Conservation (phyloP, 2,329 filamentous ascomycete genomes). For the Botryotinia globosa region DNA sequence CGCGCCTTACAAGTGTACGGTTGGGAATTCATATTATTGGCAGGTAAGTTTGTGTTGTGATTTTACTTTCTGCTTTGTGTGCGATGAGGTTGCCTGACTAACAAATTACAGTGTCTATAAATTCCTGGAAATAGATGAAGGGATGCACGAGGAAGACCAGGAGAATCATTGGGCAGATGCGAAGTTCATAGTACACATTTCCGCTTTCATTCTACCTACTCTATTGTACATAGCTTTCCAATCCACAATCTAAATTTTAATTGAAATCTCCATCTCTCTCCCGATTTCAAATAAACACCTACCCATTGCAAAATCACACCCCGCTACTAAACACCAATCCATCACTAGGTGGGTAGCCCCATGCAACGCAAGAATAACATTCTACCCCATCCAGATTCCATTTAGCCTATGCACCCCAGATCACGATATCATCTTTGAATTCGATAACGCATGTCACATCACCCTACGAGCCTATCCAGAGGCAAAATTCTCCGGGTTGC, state of each 20-base stretch:
- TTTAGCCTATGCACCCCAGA: background rate
- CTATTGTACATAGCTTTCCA: background rate
- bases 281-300: background rate
- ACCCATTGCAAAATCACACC: background rate
- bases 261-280: background rate
- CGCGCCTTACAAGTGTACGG: conserved; percentile 22
- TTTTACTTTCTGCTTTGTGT: too few relatives aligned
- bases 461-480: too few relatives aligned
- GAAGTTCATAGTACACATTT: background rate
- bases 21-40: conserved; percentile 28
- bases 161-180: background rate
- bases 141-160: background rate
- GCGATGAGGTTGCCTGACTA: background rate
- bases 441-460: background rate
- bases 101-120: background rate
- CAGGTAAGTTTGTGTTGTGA: conserved; percentile 20
- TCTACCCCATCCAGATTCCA: background rate
- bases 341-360: too few relatives aligned
- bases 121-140: background rate
- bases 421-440: background rate
- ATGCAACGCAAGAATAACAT: background rate
- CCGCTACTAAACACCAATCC: background rate
- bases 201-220: background rate
- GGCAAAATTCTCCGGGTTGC: background rate
- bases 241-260: background rate